Percentiles rank a stretch among this genome's conserved stretches.
These are phyloP conservation scores for Aspergillus sp. DNA, from an alignment of 2,329 filamentous ascomycete genomes.

Conservation along the genomic window DNA sequence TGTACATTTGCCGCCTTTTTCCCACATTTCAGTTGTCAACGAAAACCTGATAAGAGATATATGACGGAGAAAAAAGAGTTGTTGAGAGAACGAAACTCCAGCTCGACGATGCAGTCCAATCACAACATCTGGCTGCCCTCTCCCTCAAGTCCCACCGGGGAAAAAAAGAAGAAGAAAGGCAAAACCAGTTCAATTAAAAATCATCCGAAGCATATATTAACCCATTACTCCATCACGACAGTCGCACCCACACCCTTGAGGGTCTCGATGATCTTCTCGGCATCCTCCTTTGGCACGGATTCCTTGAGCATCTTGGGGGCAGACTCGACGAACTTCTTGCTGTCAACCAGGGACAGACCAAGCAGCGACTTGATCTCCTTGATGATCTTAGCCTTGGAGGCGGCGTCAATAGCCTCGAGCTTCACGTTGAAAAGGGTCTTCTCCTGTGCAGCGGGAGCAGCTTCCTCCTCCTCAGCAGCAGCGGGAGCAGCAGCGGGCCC, in stretches of 20 bases:
- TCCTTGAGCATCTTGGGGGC: conserved; percentile 99
- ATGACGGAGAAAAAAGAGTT: conserved; percentile 17
- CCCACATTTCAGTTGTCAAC: conserved; percentile 15
- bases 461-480: conserved; percentile 70
- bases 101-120: conserved; percentile 18
- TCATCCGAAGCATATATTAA: neutral
- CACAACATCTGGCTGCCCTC: conserved; percentile 10
- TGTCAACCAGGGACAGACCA: conserved; percentile 92
- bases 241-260: conserved; percentile 91
- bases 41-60: conserved; percentile 15
- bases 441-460: conserved; percentile 79
- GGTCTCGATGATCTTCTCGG: conserved; percentile 94
- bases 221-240: conserved; percentile 77
- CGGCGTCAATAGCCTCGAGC: conserved; percentile 81
- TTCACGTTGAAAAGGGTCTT: conserved; percentile 98
- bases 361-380: conserved; percentile 99
- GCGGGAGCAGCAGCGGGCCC: conserved; percentile 59
- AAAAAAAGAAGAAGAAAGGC: neutral
- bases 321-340: conserved; percentile 99
- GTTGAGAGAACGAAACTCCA: conserved; percentile 16
- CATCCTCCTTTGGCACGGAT: conserved; percentile 96
- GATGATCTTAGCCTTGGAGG: conserved; percentile 96
- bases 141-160: conserved; percentile 1
- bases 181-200: conserved; percentile 6
- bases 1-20: conserved; percentile 33